A percentile compares a stretch with the other conserved stretches of the same genome.
Conservation (phyloP, 352 stramenopile species). For the Globisporangium nagaii region DNA sequence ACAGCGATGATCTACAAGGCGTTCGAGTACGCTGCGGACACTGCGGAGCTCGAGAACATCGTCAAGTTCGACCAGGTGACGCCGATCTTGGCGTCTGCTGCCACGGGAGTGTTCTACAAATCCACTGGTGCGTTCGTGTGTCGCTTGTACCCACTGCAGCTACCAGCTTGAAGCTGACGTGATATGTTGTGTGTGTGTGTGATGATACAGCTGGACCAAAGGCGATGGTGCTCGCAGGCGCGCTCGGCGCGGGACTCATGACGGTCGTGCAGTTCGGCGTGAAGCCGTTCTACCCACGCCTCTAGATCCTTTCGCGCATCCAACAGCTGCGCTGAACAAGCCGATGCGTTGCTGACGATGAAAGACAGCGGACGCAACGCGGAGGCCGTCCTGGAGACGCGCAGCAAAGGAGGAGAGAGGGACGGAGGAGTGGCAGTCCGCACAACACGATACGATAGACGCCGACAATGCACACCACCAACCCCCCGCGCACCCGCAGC, state of each 20-base stretch:
- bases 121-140: constrained; percentile 39
- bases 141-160: not conserved
- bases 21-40: constrained; percentile 78
- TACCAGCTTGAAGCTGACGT: not conserved
- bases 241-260: constrained; percentile 76
- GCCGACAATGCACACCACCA: constrained; percentile 3
- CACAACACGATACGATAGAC: constrained; percentile 8
- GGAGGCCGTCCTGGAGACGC: too few relatives aligned
- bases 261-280: constrained; percentile 81
- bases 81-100: constrained; percentile 74
- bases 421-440: not conserved
- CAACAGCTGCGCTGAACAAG: not conserved
- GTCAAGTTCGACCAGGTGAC: constrained; percentile 82
- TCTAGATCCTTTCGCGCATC: constrained; percentile 42
- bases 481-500: not conserved
- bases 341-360: not conserved
- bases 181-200: not conserved
- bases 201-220: constrained; percentile 45
- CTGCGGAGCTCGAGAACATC: constrained; percentile 75
- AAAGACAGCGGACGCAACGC: not conserved
- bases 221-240: constrained; percentile 78
- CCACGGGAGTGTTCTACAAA: constrained; percentile 84
- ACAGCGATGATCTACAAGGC: constrained; percentile 85
- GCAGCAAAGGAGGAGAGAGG: not conserved
- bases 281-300: constrained; percentile 77